Base-by-base conservation (phyloP, 805 yeast genomes). In the Tetrapisispora namnaoensis region DNA sequence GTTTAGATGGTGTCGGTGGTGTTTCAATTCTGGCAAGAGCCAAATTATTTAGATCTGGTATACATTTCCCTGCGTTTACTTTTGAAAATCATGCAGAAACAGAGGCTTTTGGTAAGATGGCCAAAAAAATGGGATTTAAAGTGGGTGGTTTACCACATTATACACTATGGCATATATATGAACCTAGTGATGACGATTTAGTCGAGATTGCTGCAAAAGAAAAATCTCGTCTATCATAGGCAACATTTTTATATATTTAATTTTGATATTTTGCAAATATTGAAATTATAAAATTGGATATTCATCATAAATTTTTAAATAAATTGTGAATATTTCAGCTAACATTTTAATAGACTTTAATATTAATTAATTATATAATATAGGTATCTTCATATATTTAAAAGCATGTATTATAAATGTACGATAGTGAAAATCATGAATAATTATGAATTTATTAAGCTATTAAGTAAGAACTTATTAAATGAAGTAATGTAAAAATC, bases 1-100 rank as follows among this genome's bases (percentile, higher is more conserved):
- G 83, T 49, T 72, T 91, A 53, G 98, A 91, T 67, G 99, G 99
- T 47, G 89, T 91, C 57, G 99, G 99, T 24, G 99, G 98, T 55
- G 99, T 91, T 41, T 87, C 96, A 1, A 89, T 93, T 55, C 72
- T 91, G 55, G 77, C 95, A 41, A 86, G 85, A 65, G 97, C 96
- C 2, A 71, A 73, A 43, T 96, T 91, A 2, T 91, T 91, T 72
- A 75, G 88, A 54, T 70, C 77, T 24, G 99, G 99, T 13, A 82
- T 95, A 2, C 95, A 88, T 69, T 91, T 90, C 76, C 98, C 99
- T 10, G 98, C 96, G 1, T 91, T 91, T 63, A 86, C 96, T 36
- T 91, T 88, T 68, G 86, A 87, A 67, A 88, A 87, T 59, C 98
- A 93, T 65, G 99, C 98, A 3, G 99, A 91, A 65, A 91, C 98